Base-by-base conservation (phyloP, 257 asterid species). In the Echium plantagineum region DNA sequence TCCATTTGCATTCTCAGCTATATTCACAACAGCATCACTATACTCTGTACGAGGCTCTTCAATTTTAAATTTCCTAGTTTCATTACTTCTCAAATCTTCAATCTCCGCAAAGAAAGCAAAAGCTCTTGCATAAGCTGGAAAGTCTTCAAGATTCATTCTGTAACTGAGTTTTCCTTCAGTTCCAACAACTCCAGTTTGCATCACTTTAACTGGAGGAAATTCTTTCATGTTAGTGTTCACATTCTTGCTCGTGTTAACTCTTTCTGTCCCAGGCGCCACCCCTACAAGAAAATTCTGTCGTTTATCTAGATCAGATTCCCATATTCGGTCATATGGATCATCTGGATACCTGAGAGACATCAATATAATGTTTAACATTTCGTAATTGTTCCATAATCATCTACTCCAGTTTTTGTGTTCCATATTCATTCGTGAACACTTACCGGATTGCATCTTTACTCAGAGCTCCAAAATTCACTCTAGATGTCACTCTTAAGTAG, bases 121-220 rank as follows among this genome's bases (percentile, higher is more conserved):
- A 21, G 94, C 98, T 63, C 98, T 81, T 8, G 95, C 96, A 63
- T 77, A 81, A 2, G 98, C 96, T 9, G 95, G 95, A 62, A 91
- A 88, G 47, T 91, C 98, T 71, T 91, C 98, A 5, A 91, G 90
- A 69, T 88, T 89, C 51, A 91, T 24, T 66, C 98, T 69, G 74
- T 91, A 91, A 47, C 75, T 91, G 51, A 91, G 74, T 49, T 74
- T 81, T 48, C 95, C 95, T 71, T 69, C 65, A 10, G 83, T 86
- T 46, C 97, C 98, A 53, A 88, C 78, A 24, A 91, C 97, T 15
- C 94, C 98, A 26, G 90, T 88, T 74, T 91, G 98, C 98, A 91
- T 91, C 22, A 91, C 97, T 73, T 84, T 88, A 15, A 84, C 83
- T 0, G 98, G 98, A 21, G 98, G 98, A 55, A 88, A 91, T 55